Evolutionary conservation across 2,329 filamentous ascomycete species (phyloP).

Genomic region (Plenodomus biglobosus): DNA sequence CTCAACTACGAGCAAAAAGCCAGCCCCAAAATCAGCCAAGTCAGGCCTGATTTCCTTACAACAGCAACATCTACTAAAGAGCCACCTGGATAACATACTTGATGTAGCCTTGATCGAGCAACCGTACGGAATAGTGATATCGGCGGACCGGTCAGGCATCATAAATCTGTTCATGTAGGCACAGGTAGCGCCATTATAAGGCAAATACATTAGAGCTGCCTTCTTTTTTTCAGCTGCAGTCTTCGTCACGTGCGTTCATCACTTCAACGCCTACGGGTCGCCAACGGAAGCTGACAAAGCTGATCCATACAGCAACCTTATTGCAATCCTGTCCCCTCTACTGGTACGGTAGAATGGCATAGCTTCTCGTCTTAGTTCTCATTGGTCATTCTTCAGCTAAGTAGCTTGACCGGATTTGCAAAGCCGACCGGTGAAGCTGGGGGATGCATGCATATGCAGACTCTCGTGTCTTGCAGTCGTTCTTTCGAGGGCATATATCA

Average conservation of each 20-base stretch:
- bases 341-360: neutral
- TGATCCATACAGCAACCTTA: neutral
- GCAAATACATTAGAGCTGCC: neutral
- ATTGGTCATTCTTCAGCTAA: neutral
- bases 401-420: neutral
- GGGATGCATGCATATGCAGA: constrained; percentile 12
- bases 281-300: neutral
- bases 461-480: constrained; percentile 7
- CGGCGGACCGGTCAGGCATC: constrained; percentile 83
- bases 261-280: neutral
- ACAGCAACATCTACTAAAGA: constrained; percentile 81
- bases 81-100: constrained; percentile 83
- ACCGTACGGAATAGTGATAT: constrained; percentile 91
- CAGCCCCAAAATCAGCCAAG: constrained; percentile 58
- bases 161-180: constrained; percentile 75
- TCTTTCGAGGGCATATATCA: constrained; percentile 1
- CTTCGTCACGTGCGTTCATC: neutral
- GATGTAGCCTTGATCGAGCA: constrained; percentile 86
- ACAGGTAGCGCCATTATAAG: neutral
- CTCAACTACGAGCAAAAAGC: constrained; percentile 42
- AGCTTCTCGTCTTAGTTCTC: neutral
- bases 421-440: neutral
- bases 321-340: neutral
- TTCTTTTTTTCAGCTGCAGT: neutral
- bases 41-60: constrained; percentile 90